A percentile compares a stretch with the other conserved stretches of the same genome.
Conservation (phyloP, 2,329 filamentous ascomycete species). For the Mycosphaerella arachidis region DNA sequence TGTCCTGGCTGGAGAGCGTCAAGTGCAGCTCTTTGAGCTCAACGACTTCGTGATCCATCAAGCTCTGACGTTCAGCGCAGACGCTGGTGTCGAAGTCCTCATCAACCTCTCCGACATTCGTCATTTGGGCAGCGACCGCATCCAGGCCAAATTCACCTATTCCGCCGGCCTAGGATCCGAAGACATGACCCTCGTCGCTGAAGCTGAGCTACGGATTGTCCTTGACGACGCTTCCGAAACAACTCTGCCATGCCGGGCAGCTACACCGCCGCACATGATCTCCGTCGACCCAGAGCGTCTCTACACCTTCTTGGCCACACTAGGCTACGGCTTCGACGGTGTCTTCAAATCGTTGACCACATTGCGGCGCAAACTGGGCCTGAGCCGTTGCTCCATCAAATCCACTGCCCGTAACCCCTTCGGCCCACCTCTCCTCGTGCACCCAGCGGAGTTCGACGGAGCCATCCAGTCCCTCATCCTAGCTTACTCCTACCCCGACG, state of each 20-base stretch:
- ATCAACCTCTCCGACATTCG: background rate
- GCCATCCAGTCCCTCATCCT: background rate
- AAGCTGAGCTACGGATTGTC: background rate
- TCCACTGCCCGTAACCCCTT: background rate
- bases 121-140: background rate
- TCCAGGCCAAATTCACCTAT: background rate
- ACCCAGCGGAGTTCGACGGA: background rate
- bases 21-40: conserved; percentile 20
- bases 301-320: background rate
- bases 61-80: background rate
- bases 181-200: background rate
- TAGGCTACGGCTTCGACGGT: conserved; percentile 5
- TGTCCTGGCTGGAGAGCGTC: conserved; percentile 10
- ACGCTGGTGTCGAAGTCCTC: conserved; percentile 1
- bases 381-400: background rate
- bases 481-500: background rate
- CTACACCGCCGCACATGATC: background rate
- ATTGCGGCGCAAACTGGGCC: background rate
- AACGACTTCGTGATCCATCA: conserved; percentile 8
- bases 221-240: background rate
- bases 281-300: conserved; percentile 3
- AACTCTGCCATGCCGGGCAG: background rate
- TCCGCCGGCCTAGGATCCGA: background rate
- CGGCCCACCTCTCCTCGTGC: background rate
- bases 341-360: background rate